A percentile compares a stretch with the other conserved stretches of the same genome.
Evolutionary conservation across 345 rosid species (phyloP).

Genomic region (Schrenkiella parvula): DNA sequence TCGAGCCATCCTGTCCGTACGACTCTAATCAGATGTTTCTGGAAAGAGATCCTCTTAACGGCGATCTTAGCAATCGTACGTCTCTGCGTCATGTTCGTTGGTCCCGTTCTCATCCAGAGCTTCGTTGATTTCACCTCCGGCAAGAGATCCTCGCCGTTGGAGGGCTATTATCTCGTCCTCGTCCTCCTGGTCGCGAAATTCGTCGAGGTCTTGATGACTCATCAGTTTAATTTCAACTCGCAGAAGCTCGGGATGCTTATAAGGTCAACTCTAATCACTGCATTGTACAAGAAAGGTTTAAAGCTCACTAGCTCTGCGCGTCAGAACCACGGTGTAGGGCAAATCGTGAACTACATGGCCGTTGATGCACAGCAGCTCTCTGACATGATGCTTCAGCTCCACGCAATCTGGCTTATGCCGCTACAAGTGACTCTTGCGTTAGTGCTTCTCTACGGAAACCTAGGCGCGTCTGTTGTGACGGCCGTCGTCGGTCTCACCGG

Average conservation of each 20-base stretch:
- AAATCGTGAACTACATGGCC: slow-evolving; percentile 97
- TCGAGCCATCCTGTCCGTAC: slow-evolving; percentile 63
- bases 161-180: slow-evolving; percentile 78
- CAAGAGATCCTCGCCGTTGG: slow-evolving; percentile 61
- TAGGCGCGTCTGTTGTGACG: slow-evolving; percentile 57
- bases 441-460: slow-evolving; percentile 56
- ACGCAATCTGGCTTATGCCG: slow-evolving; percentile 91
- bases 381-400: slow-evolving; percentile 95
- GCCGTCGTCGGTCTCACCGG: slow-evolving; percentile 51
- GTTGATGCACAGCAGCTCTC: slow-evolving; percentile 97
- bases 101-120: slow-evolving; percentile 77
- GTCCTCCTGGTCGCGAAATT: slow-evolving; percentile 70
- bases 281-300: slow-evolving; percentile 75
- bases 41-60: slow-evolving; percentile 72
- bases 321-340: slow-evolving; percentile 92
- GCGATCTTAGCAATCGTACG: slow-evolving; percentile 69
- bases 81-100: slow-evolving; percentile 72
- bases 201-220: slow-evolving; percentile 68
- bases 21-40: slow-evolving; percentile 65
- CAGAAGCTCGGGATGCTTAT: slow-evolving; percentile 96
- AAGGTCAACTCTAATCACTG: slow-evolving; percentile 75
- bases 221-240: slow-evolving; percentile 83
- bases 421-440: slow-evolving; percentile 65
- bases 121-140: slow-evolving; percentile 82
- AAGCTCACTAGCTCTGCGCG: slow-evolving; percentile 77